phyloP scores from a whole-genome alignment of 2,329 filamentous ascomycete genomes.

The Ramichloridium luteum region DNA sequence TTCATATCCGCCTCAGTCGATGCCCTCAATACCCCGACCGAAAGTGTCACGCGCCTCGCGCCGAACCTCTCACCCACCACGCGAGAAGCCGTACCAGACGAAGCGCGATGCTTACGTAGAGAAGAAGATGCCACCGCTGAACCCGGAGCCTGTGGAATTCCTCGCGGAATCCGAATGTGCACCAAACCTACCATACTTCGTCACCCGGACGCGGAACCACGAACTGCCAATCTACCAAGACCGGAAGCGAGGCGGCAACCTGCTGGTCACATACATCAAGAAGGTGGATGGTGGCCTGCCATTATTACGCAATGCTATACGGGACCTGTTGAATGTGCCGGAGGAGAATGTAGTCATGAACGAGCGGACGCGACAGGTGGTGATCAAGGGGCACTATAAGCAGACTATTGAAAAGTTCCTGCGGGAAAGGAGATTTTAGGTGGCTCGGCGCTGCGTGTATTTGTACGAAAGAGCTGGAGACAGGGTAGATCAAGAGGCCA shows the following conservation, averaged over 20 bases:
- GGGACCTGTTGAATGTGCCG: conserved; percentile 35
- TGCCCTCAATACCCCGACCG: conserved; percentile 24
- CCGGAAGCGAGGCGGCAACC: conserved; percentile 62
- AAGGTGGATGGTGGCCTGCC: conserved; percentile 64
- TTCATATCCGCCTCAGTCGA: conserved; percentile 21
- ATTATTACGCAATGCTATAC: conserved; percentile 52
- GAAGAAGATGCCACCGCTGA: conserved; percentile 12
- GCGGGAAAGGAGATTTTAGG: conserved; percentile 25
- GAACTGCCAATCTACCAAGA: conserved; percentile 68
- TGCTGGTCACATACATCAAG: conserved; percentile 61
- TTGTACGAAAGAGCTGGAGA: no score
- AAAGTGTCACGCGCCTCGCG: conserved; percentile 26
- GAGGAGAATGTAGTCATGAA: conserved; percentile 45
- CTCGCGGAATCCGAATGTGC: conserved; percentile 23
- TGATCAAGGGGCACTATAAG: conserved; percentile 44
- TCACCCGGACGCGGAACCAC: conserved; percentile 57
- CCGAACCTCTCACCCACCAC: conserved; percentile 22
- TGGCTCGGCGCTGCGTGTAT: no score
- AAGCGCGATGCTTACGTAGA: conserved; percentile 17
- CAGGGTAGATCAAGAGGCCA: no score
- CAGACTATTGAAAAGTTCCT: conserved; percentile 24
- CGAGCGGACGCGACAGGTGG: conserved; percentile 56
- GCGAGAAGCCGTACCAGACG: conserved; percentile 24
- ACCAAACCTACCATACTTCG: conserved; percentile 50
- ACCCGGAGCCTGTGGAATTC: conserved; percentile 15